Evolutionary conservation across 495 filamentous ascomycete species (phyloP), one percentile per base, ranked within the genome.

Genomic region (Penicillium cosmopolitanum): DNA sequence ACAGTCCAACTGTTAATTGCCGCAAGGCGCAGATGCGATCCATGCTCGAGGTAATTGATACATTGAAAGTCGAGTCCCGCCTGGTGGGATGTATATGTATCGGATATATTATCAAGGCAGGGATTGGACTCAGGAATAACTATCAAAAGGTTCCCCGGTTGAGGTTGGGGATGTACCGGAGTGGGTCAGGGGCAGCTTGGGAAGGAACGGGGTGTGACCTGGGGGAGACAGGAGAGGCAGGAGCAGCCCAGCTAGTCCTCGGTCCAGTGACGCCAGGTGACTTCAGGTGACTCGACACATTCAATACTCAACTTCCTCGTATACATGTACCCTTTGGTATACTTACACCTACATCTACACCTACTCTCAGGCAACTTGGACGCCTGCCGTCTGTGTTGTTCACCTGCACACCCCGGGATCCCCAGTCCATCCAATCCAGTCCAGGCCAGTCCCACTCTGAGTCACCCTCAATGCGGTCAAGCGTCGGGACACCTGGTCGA

Each of bases 171-270:
- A 16, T 44, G 15, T n/a, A 13, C 42, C 42, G n/a, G 42, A 44
- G 42, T 44, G 42, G 42, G 42, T 44, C 42, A 44, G 42, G 42
- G 42, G 42, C 42, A 44, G 4, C 42, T 44, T 44, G 16, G 40
- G 42, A 44, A 44, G 42, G 42, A 44, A n/a, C 42, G 3, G 42
- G 42, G 42, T 44, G 42, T 19, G 16, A 44, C 42, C 15, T 4
- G 12, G n/a, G n/a, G 13, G 40, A 43, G n/a, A 9, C 11, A 43
- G 40, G n/a, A 7, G 42, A 6, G 42, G 42, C n/a, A 44, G 42
- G 42, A 44, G 42, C 42, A 19, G 19, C 42, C 42, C 42, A 44
- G 42, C 28, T 16, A n/a, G 16, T n/a, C 23, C 23, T 23, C 2
- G 3, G 23, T 23, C 16, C 42, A n/a, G 42, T 44, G 16, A n/a